Evolutionary conservation across 1,139 yeast species (phyloP).

Genomic region (Yamadazyma dushanensis): DNA sequence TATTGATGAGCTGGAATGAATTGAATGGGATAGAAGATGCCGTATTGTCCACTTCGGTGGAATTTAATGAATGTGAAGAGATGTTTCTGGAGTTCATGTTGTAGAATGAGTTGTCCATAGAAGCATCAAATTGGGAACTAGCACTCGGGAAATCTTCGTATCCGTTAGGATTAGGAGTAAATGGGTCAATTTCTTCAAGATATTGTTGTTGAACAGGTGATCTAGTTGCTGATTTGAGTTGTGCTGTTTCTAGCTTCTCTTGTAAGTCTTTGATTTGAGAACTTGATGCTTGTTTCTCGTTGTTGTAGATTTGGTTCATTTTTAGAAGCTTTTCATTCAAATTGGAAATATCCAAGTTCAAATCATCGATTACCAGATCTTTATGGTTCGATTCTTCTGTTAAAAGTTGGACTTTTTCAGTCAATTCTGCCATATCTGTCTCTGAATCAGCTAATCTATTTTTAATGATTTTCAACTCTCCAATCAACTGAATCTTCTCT

Average conservation of each 20-base stretch:
- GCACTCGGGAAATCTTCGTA: not conserved
- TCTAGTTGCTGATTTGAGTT: not conserved
- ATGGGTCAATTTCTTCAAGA: not conserved
- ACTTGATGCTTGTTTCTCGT: conserved; percentile 30
- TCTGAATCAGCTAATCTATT: conserved; percentile 27
- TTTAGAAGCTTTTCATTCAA: conserved; percentile 13
- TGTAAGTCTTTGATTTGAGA: conserved; percentile 27
- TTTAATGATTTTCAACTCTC: conserved; percentile 30
- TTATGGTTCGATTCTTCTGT: conserved; percentile 14
- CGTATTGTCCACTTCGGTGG: conserved; percentile 1
- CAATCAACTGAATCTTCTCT: conserved; percentile 28
- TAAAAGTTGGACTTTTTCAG: conserved; percentile 31
- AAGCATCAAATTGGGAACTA: not conserved
- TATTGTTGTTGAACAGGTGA: not conserved
- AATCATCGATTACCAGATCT: conserved; percentile 3
- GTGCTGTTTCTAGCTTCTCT: conserved; percentile 8
- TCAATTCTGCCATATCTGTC: conserved; percentile 20
- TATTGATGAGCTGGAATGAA: conserved; percentile 61
- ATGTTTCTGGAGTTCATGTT: conserved; percentile 14
- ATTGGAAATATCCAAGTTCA: conserved; percentile 4
- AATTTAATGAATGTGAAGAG: conserved; percentile 19
- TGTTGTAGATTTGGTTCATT: conserved; percentile 25
- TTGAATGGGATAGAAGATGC: conserved; percentile 5
- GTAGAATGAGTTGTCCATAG: conserved; percentile 7
- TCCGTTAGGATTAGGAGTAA: not conserved